A percentile compares a stretch with the other conserved stretches of the same genome.
Evolutionary conservation across 345 rosid genomes (phyloP).

Genomic region (Gynandropsis gynandra): DNA sequence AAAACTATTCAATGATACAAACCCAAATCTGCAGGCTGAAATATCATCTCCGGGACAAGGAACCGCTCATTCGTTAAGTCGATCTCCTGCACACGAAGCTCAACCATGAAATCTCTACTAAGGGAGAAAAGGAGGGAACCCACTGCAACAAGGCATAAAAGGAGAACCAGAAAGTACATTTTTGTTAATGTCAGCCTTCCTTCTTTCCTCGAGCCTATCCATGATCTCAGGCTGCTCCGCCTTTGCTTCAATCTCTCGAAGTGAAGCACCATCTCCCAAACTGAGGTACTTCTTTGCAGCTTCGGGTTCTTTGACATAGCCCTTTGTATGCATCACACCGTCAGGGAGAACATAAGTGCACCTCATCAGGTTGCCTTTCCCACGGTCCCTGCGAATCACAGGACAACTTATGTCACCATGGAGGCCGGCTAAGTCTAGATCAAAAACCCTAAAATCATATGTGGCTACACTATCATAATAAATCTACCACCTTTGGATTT

Average conservation of each 20-base stretch:
- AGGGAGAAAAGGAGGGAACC: constrained; percentile 5
- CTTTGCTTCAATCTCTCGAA: constrained; percentile 20
- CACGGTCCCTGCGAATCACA: constrained; percentile 39
- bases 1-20: constrained; percentile 9
- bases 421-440: too few relatives aligned
- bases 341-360: constrained; percentile 86
- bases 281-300: constrained; percentile 46
- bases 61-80: constrained; percentile 89
- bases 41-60: constrained; percentile 91
- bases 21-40: constrained; percentile 95
- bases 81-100: constrained; percentile 57
- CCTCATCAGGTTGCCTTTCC: constrained; percentile 47
- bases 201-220: constrained; percentile 41
- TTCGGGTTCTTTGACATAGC: constrained; percentile 68
- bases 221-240: constrained; percentile 27
- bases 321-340: constrained; percentile 68
- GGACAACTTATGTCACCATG: neutral
- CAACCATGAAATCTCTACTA: constrained; percentile 3
- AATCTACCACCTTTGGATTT: too few relatives aligned
- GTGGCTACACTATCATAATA: too few relatives aligned
- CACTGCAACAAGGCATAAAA: neutral
- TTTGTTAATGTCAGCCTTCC: constrained; percentile 53
- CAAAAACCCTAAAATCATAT: too few relatives aligned
- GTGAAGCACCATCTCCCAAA: constrained; percentile 24
- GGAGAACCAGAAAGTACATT: constrained; percentile 37